These are phyloP conservation scores for Torulaspora indica DNA, from an alignment of 805 yeast species.

Conservation along the genomic window DNA sequence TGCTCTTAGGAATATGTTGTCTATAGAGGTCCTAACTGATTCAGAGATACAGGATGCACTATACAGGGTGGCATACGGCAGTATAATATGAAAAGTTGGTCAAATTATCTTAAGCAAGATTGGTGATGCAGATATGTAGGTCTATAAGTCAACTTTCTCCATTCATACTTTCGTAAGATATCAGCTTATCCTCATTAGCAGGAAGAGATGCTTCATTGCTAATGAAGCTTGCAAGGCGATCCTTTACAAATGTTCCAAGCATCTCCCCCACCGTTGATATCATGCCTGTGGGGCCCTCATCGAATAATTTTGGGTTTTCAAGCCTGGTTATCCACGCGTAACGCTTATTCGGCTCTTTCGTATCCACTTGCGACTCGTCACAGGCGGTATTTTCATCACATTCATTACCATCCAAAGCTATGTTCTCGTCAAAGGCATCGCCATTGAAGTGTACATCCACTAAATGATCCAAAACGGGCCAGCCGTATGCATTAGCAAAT, in stretches of 20 bases:
- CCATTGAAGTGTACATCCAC: conserved; percentile 54
- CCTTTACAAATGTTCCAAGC: conserved; percentile 43
- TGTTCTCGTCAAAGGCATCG: conserved; percentile 12
- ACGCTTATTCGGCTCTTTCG: conserved; percentile 32
- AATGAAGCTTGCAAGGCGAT: conserved; percentile 6
- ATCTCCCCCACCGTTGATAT: conserved; percentile 59
- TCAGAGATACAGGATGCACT: conserved; percentile 38
- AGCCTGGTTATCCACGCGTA: conserved; percentile 48
- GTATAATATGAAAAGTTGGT: conserved; percentile 18
- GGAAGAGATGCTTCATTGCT: not conserved
- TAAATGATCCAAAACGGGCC: conserved; percentile 71
- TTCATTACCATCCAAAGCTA: not conserved
- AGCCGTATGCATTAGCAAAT: conserved; percentile 77
- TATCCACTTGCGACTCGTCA: conserved; percentile 5
- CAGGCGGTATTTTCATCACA: not conserved
- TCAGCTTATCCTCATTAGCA: conserved; percentile 1
- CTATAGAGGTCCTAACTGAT: conserved; percentile 26
- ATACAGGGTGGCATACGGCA: conserved; percentile 33
- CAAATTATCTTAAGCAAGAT: not conserved
- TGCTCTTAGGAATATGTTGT: conserved; percentile 22
- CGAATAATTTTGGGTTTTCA: conserved; percentile 35
- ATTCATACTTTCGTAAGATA: conserved; percentile 6
- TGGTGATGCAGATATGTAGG: not conserved
- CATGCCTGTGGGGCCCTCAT: conserved; percentile 70
- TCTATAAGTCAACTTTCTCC: not conserved